Evolutionary conservation across 2,329 filamentous ascomycete species (phyloP), one percentile per base, ranked within the genome.

Genomic region (Sporothrix sp.): DNA sequence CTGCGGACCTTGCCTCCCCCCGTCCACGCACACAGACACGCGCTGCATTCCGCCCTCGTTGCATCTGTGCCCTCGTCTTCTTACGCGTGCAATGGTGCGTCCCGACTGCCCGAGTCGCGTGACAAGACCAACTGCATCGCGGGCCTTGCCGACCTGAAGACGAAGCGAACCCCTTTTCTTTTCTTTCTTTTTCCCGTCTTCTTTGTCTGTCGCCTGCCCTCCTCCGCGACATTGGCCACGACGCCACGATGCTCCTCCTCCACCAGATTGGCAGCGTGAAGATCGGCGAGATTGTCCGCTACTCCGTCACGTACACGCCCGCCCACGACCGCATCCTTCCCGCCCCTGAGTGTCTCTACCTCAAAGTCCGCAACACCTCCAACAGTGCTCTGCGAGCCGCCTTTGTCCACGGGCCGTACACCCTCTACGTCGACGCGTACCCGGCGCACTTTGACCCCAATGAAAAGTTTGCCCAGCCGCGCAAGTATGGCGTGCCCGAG

Each of bases 381-480:
- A 85, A 87, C 52, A 87, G 95, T 57, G 87, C 93, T 14, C 74
- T 97, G 35, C 87, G 93, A 62, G 93, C 93, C 49, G 93, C 93
- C 51, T 98, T 96, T 65, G 84, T 98, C 49, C 93, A 96, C 68
- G 93, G 93, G 0, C 93, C 93, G 1, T 98, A 98, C 64, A 94
- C 84, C 1, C 76, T 97, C 33, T 89, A 88, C 61, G 84, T 90
- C 44, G 82, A 90, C 47, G 86, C 89, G 21, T 95, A 94, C 60
- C 88, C 91, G 1, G 76, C 85, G 14, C 79, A 75, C 42, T 97
- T 93, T 70, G 78, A 90, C 60, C 88, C 91, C 2, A 89, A 95
- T 67, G 72, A 75, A 57, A 89, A 87, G 63, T 82, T 85, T 59
- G 78, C 82, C 52, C 74, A 83, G 47, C 76, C 84, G 1, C 77